Percentiles rank a stretch among this genome's conserved stretches.
Conservation (phyloP, 2,329 filamentous ascomycete genomes). For the Fusarium solani-melongenae region DNA sequence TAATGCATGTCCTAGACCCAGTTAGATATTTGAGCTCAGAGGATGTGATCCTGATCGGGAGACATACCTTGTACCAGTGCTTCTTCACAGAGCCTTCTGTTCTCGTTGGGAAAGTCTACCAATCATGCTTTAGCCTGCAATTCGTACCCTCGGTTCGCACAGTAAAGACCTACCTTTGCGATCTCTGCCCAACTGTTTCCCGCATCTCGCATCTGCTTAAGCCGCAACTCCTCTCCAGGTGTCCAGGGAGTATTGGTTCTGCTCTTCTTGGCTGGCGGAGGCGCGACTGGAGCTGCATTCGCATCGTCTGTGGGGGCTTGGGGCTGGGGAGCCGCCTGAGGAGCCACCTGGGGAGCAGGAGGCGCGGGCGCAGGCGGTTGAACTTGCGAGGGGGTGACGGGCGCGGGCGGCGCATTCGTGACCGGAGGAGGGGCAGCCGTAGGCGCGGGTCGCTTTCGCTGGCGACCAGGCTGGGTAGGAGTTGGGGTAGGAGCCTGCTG, state of each 20-base stretch:
- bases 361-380: slow-evolving; percentile 47
- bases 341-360: slow-evolving; percentile 44
- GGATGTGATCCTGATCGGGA: background rate
- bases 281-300: slow-evolving; percentile 46
- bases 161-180: slow-evolving; percentile 81
- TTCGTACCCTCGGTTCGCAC: background rate
- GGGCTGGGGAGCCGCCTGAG: slow-evolving; percentile 40
- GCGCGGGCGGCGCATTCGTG: slow-evolving; percentile 47
- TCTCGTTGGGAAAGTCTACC: slow-evolving; percentile 87
- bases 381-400: slow-evolving; percentile 47
- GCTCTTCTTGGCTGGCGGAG: slow-evolving; percentile 84
- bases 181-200: slow-evolving; percentile 98
- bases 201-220: slow-evolving; percentile 94
- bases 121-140: background rate
- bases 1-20: slow-evolving; percentile 91
- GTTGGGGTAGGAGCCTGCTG: slow-evolving; percentile 54
- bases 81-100: slow-evolving; percentile 99
- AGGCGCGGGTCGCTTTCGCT: slow-evolving; percentile 57
- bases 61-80: slow-evolving; percentile 94
- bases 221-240: slow-evolving; percentile 87
- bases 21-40: slow-evolving; percentile 16
- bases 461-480: slow-evolving; percentile 51
- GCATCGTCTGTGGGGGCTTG: slow-evolving; percentile 47
- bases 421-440: slow-evolving; percentile 52
- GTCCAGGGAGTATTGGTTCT: slow-evolving; percentile 99